Percentiles rank a stretch among this genome's conserved stretches.
Evolutionary conservation across 257 asterid genomes (phyloP).

Genomic region (Paulownia fortunei): DNA sequence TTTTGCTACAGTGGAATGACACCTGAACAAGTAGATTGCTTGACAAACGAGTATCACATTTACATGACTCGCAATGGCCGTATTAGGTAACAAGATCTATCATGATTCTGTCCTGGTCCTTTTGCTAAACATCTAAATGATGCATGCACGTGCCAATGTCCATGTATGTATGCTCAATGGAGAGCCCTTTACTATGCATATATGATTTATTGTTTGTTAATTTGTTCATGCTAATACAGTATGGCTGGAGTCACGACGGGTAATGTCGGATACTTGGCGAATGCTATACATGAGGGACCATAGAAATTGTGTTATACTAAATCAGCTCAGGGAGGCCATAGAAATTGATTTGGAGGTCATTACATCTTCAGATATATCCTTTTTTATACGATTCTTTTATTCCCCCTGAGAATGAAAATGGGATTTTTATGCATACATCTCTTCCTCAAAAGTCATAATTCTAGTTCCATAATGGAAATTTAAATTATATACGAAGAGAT

Average conservation of each 20-base stretch:
- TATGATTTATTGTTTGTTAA: too few relatives aligned
- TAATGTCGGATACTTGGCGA: conserved; percentile 89
- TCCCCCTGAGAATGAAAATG: background rate
- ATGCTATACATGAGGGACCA: conserved; percentile 89
- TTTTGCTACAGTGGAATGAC: conserved; percentile 98
- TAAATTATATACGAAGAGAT: background rate
- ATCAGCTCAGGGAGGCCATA: conserved; percentile 48
- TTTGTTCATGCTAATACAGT: conserved; percentile 44
- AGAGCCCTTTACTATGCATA: background rate
- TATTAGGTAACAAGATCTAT: conserved; percentile 64
- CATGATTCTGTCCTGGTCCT: background rate
- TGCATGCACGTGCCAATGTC: too few relatives aligned
- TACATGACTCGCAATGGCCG: conserved; percentile 98
- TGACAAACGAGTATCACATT: conserved; percentile 85
- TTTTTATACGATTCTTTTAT: background rate
- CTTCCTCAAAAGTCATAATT: background rate
- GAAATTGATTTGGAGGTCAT: background rate
- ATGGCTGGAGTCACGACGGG: conserved; percentile 99
- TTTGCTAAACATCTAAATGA: background rate
- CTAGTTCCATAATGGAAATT: background rate
- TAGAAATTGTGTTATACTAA: conserved; percentile 51
- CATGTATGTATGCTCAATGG: too few relatives aligned
- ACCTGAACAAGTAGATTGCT: conserved; percentile 95
- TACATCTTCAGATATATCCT: background rate
- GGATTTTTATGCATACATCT: background rate